Evolutionary conservation across 2,329 filamentous ascomycete species (phyloP).

Genomic region (Trichoderma sp.): DNA sequence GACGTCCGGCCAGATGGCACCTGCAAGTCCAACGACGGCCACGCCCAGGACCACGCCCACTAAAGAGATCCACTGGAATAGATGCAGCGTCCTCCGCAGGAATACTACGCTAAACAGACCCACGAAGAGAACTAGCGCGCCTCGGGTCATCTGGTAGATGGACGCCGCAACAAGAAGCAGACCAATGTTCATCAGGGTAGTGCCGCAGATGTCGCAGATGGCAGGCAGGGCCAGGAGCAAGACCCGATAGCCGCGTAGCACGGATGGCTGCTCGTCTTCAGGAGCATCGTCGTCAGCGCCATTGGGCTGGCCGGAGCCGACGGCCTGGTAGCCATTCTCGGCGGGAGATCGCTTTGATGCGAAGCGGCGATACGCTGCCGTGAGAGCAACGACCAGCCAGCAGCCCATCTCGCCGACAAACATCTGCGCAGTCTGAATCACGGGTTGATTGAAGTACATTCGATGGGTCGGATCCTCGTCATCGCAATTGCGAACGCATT

Average conservation of each 20-base stretch:
- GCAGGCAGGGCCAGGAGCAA: constrained; percentile 81
- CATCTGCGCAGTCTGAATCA: constrained; percentile 97
- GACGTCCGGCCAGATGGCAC: constrained; percentile 75
- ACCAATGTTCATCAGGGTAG: constrained; percentile 96
- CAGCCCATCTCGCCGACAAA: constrained; percentile 95
- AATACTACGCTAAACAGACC: constrained; percentile 94
- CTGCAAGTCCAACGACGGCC: constrained; percentile 85
- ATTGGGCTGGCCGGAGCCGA: constrained; percentile 52
- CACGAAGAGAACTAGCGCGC: constrained; percentile 92
- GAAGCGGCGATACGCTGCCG: constrained; percentile 67
- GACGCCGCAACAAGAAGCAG: constrained; percentile 91
- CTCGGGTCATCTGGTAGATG: constrained; percentile 98
- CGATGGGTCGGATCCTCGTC: constrained; percentile 67
- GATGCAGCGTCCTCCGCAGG: constrained; percentile 73
- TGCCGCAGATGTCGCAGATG: constrained; percentile 91
- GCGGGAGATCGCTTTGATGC: constrained; percentile 48
- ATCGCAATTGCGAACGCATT: constrained; percentile 92
- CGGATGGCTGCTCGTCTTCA: constrained; percentile 49
- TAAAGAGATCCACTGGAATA: constrained; percentile 93
- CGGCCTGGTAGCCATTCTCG: constrained; percentile 66
- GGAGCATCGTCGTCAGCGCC: constrained; percentile 32
- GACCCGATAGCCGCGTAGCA: constrained; percentile 72
- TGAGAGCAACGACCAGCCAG: constrained; percentile 83
- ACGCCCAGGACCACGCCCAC: constrained; percentile 87
- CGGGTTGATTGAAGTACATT: constrained; percentile 85